phyloP scores from a whole-genome alignment of 768 basidiomycete species.

The Cantharellus cinnabarinus region DNA sequence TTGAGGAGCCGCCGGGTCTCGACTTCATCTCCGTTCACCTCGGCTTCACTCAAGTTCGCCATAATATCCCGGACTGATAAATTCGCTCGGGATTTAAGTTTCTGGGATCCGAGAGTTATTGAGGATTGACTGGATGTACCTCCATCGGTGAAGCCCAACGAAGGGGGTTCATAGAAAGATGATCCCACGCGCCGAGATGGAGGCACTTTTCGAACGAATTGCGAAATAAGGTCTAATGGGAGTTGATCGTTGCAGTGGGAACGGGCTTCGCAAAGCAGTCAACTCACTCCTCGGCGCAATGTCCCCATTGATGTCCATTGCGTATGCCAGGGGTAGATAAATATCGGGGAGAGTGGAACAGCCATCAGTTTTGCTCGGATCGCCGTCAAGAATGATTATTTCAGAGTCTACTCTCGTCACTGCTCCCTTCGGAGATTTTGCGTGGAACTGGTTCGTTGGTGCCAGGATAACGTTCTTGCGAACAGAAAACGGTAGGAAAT shows the following conservation, averaged over 20 bases:
- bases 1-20: slow-evolving; percentile 44
- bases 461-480: slow-evolving; percentile 60
- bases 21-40: slow-evolving; percentile 48
- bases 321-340: no score
- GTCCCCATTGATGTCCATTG: no score
- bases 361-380: no score
- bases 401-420: slow-evolving; percentile 14
- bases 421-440: slow-evolving; percentile 13
- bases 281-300: no score
- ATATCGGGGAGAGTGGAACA: no score
- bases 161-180: background rate
- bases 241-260: no score
- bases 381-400: slow-evolving; percentile 39
- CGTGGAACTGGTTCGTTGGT: slow-evolving; percentile 47
- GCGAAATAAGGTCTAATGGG: slow-evolving; percentile 4
- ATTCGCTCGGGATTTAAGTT: slow-evolving; percentile 12
- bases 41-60: slow-evolving; percentile 50
- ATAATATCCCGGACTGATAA: slow-evolving; percentile 32
- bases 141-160: background rate
- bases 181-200: background rate
- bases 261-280: no score
- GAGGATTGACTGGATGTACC: background rate
- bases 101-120: slow-evolving; percentile 10
- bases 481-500: slow-evolving; percentile 60
- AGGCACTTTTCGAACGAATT: slow-evolving; percentile 7